Evolutionary conservation across 768 basidiomycete genomes (phyloP).

Genomic region (Leccinum subgranulosum): DNA sequence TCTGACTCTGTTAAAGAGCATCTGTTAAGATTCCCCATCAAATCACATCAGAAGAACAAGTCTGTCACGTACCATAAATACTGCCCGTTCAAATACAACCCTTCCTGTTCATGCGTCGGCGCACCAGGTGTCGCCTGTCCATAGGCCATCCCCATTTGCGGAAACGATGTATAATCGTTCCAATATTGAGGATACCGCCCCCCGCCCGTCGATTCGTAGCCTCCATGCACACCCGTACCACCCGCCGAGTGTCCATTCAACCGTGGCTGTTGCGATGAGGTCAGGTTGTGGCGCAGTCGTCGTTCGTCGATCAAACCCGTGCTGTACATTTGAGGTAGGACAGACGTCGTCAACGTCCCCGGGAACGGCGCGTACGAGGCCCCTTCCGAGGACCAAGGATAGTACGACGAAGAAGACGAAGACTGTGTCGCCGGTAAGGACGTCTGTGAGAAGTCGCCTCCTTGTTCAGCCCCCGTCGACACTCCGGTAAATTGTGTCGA

Average conservation of each 20-base stretch:
- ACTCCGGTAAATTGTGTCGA: slow-evolving; percentile 21
- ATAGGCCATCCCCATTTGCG: slow-evolving; percentile 45
- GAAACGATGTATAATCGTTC: slow-evolving; percentile 53
- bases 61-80: slow-evolving; percentile 29
- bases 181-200: slow-evolving; percentile 51
- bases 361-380: slow-evolving; percentile 35
- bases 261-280: slow-evolving; percentile 19
- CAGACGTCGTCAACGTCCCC: slow-evolving; percentile 62
- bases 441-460: slow-evolving; percentile 8
- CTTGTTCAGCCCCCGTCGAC: slow-evolving; percentile 4
- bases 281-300: slow-evolving; percentile 18
- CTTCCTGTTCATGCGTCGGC: slow-evolving; percentile 16
- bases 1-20: background rate
- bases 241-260: slow-evolving; percentile 12
- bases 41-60: background rate
- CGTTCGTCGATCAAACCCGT: slow-evolving; percentile 63
- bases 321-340: slow-evolving; percentile 72
- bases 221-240: slow-evolving; percentile 9
- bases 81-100: slow-evolving; percentile 22
- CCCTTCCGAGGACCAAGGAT: slow-evolving; percentile 44
- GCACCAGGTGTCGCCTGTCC: slow-evolving; percentile 9
- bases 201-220: slow-evolving; percentile 20
- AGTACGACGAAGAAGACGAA: slow-evolving; percentile 33
- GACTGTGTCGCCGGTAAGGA: slow-evolving; percentile 16
- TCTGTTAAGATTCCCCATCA: slow-evolving; percentile 10